Conservation (phyloP, 2,329 filamentous ascomycete species). For the Phialophora tarda region DNA sequence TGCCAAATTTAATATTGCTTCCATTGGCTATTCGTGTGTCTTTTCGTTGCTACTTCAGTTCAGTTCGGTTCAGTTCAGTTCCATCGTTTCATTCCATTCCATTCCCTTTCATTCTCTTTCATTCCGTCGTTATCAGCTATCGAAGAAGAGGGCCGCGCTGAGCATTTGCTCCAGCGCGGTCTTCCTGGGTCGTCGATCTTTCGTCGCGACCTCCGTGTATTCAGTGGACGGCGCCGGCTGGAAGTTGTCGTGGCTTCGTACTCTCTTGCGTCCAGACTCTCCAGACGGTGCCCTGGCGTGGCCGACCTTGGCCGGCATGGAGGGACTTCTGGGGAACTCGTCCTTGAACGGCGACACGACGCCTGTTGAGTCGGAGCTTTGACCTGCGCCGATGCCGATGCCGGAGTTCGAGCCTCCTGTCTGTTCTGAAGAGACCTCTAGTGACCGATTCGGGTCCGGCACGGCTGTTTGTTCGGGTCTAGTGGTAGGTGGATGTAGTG, state of each 20-base stretch:
- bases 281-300: slow-evolving; percentile 6
- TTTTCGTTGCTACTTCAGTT: background rate
- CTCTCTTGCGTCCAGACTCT: slow-evolving; percentile 10
- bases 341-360: slow-evolving; percentile 9
- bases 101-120: too few relatives aligned
- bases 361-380: slow-evolving; percentile 25
- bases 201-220: background rate
- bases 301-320: background rate
- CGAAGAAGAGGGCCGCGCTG: slow-evolving; percentile 33
- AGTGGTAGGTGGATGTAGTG: background rate
- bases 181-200: slow-evolving; percentile 15
- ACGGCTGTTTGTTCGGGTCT: background rate
- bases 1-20: background rate
- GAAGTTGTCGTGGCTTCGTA: slow-evolving; percentile 5
- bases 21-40: background rate
- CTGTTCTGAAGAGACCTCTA: slow-evolving; percentile 25
- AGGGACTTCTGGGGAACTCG: slow-evolving; percentile 1
- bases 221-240: background rate
- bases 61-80: background rate
- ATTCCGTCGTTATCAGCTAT: slow-evolving; percentile 21
- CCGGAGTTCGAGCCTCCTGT: slow-evolving; percentile 26
- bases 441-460: slow-evolving; percentile 7
- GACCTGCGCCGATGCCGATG: slow-evolving; percentile 16
- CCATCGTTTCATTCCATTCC: background rate
- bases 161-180: slow-evolving; percentile 31